phyloP scores from a whole-genome alignment of 2,329 filamentous ascomycete genomes.

The Penicillium sp. region DNA sequence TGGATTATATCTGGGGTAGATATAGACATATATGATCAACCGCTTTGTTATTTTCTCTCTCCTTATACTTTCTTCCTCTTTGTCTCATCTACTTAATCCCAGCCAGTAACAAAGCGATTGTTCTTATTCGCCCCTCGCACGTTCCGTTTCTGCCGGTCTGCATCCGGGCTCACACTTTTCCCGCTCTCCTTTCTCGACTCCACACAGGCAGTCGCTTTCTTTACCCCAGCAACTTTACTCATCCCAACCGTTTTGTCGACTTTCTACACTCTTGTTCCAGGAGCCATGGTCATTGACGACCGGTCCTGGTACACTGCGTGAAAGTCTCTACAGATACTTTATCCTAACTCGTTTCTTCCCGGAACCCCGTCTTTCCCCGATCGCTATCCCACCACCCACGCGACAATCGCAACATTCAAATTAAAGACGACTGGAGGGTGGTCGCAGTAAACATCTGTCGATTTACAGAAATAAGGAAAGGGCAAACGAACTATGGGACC shows the following conservation, averaged over 20 bases:
- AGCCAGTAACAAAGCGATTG: not conserved
- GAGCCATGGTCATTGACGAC: slow-evolving; percentile 24
- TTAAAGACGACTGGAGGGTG: slow-evolving; percentile 5
- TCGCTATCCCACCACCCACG: slow-evolving; percentile 8
- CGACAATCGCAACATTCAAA: slow-evolving; percentile 4
- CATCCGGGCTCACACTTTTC: slow-evolving; percentile 28
- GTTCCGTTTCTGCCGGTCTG: slow-evolving; percentile 20
- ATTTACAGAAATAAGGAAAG: slow-evolving; percentile 3
- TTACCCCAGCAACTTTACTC: slow-evolving; percentile 11
- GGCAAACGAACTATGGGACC: slow-evolving; percentile 37
- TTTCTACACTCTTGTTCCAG: slow-evolving; percentile 6
- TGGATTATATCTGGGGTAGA: not conserved
- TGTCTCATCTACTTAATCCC: not conserved
- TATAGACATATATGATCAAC: not conserved
- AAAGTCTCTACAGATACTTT: not conserved
- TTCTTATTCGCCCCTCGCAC: slow-evolving; percentile 6
- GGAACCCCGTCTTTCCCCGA: slow-evolving; percentile 6
- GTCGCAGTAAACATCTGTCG: slow-evolving; percentile 11
- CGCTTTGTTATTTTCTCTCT: not conserved
- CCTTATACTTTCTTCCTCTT: not conserved
- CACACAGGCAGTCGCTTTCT: slow-evolving; percentile 24
- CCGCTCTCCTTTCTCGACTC: slow-evolving; percentile 28
- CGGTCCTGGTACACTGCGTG: slow-evolving; percentile 18
- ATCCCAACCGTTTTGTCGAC: not conserved
- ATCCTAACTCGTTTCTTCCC: not conserved